Base-by-base conservation (phyloP, 148 eudicot species). In the Spergularia marina region DNA sequence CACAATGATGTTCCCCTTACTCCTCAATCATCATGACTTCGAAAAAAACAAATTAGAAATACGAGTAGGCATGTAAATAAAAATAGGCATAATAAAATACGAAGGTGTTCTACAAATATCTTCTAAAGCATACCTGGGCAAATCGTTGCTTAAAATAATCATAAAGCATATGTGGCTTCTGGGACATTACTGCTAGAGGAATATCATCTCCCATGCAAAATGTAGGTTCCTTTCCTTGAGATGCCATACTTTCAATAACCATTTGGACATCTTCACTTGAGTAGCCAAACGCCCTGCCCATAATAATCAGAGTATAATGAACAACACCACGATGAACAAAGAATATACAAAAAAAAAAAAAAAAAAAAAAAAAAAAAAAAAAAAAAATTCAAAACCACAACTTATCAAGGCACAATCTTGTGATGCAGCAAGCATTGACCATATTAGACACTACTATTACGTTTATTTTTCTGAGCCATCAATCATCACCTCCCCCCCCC, bases 201-300 rank as follows among this genome's bases (percentile, higher is more conserved):
- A 86, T 89, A 81, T 94, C 98, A 83, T 94, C 98, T 40, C 98
- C 98, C 98, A 94, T 94, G 89, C 98, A 94, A 74, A 94, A 94
- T 16, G 98, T 94, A 60, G 97, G 97, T 80, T 94, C 98, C 90
- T 95, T 95, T 59, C 97, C 99, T 85, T 95, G 97, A 56, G 97
- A 21, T 80, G 99, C 96, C 99, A 95, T 95, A 68, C 87, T 83
- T 85, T 95, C 99, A 73, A 95, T 95, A 67, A 95, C 97, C 99
- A 95, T 95, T 86, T 95, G 99, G 77, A 95, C 99, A 84, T 95
- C 99, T 81, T 95, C 99, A 86, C 97, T 95, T n/a, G 99, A 95
- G 89, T 92, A 95, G 57, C 99, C 99, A 82, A 79, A 91, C 67
- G 99, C 99, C 93, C 99, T 95, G 84, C 68, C 77, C 65, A 57